A percentile compares a stretch with the other conserved stretches of the same genome.
Conservation (phyloP, 352 stramenopile genomes). For the Pythium biforme region DNA sequence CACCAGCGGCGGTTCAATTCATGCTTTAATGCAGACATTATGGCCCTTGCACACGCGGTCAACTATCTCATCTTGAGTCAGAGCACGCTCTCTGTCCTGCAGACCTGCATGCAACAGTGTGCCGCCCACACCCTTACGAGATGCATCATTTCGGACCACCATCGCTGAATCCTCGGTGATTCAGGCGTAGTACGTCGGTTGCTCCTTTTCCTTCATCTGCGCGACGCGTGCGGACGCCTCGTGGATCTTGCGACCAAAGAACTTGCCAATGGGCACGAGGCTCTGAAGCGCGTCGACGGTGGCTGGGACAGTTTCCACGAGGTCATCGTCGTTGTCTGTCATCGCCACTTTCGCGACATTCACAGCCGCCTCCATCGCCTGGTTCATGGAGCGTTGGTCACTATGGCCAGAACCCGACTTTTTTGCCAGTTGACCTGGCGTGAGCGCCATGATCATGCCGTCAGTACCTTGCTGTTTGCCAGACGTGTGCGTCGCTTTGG, state of each 20-base stretch:
- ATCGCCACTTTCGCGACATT: slow-evolving; percentile 15
- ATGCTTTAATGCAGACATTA: too few species aligned
- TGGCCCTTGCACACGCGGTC: too few species aligned
- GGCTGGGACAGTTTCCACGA: background rate
- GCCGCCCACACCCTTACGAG: too few species aligned
- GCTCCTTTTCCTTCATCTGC: slow-evolving; percentile 20
- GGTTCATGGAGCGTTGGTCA: background rate
- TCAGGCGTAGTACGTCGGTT: slow-evolving; percentile 20
- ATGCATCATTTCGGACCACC: too few species aligned
- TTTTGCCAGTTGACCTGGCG: slow-evolving; percentile 23
- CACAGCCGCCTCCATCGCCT: slow-evolving; percentile 1
- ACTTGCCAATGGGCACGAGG: slow-evolving; percentile 24
- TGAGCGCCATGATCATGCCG: slow-evolving; percentile 13
- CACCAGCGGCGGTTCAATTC: too few species aligned
- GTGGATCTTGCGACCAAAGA: slow-evolving; percentile 23
- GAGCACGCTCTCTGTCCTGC: too few species aligned
- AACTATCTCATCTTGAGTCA: too few species aligned
- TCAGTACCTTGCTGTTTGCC: background rate
- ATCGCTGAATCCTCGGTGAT: too few species aligned
- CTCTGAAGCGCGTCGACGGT: slow-evolving; percentile 20
- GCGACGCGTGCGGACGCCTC: slow-evolving; percentile 16
- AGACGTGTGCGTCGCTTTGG: background rate
- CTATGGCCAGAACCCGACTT: background rate
- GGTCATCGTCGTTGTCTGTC: background rate
- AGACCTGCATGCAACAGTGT: too few species aligned